Evolutionary conservation across 768 basidiomycete genomes (phyloP), one percentile per base, ranked within the genome.

Genomic region (Collybiopsis confluens): DNA sequence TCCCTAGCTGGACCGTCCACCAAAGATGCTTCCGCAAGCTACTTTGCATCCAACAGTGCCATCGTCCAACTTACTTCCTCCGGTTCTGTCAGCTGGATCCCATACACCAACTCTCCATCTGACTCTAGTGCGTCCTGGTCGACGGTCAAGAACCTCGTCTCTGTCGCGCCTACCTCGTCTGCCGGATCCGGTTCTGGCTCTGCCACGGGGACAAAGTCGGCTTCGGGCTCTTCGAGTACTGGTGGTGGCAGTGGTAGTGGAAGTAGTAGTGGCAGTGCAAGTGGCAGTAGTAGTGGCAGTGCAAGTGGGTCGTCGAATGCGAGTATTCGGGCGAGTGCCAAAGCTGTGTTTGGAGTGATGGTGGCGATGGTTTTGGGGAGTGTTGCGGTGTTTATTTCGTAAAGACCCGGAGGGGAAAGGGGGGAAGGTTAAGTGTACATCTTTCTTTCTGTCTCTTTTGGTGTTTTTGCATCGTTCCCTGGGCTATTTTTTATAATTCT

Each of bases 31-130:
- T 57, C 62, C 3, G 80, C 86, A 8, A 75, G 72, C 7, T 90
- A 88, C 71, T 83, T 82, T 57, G 86, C 86, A 3, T 76, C 81
- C 28, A 76, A 74, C 44, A 70, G 67, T 28, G 73, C 83, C 1
- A 75, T 91, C 42, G 78, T 91, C 15, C 89, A 91, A 65, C 78
- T 91, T 24, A 74, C 83, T 38, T 80, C 78, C 23, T 71, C 71
- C 2, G 87, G 87, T 44, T 68, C 71, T 1, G 73, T 90, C 18
- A 58, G 23, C 28, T 53, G 20, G 20, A 38, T 46, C 10, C 20
- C 44, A 11, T 46, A 52, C 57, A 61, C 35, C 68, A 64, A 26
- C 59, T 60, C 45, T 62, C 66, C 40, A 61, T 69, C 16, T 16
- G 43, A 46, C 23, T 42, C 51, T 52, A 55, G 57, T 64, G 68